Percentiles rank a stretch among this genome's conserved stretches.
phyloP scores from a whole-genome alignment of 2,329 filamentous ascomycete genomes.

The Orbilia javanica region DNA sequence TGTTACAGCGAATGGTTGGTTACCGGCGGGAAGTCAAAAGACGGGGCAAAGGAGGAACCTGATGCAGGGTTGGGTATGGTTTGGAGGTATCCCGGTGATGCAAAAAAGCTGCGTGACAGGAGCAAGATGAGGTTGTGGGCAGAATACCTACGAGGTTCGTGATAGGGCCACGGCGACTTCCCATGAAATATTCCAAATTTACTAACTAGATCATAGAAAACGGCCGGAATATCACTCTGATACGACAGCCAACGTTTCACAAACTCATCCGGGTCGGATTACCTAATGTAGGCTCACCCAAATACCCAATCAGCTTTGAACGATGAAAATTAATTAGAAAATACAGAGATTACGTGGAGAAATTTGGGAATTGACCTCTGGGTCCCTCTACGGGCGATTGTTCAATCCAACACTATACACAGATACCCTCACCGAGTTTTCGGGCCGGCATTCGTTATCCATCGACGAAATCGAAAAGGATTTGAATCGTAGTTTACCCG shows the following conservation, averaged over 20 bases:
- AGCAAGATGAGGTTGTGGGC: slow-evolving; percentile 99
- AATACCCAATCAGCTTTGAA: background rate
- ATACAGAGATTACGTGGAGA: slow-evolving; percentile 81
- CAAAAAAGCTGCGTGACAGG: slow-evolving; percentile 90
- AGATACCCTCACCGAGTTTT: slow-evolving; percentile 85
- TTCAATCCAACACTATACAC: slow-evolving; percentile 85
- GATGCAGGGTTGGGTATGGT: slow-evolving; percentile 93
- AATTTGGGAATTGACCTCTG: slow-evolving; percentile 94
- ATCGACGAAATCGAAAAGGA: slow-evolving; percentile 99
- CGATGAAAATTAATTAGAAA: background rate
- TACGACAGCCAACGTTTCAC: slow-evolving; percentile 96
- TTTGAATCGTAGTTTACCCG: slow-evolving; percentile 92
- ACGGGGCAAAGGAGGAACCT: slow-evolving; percentile 75
- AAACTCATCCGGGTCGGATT: slow-evolving; percentile 95
- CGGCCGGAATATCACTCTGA: slow-evolving; percentile 88
- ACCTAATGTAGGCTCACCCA: slow-evolving; percentile 73
- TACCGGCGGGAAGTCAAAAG: slow-evolving; percentile 70
- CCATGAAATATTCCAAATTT: background rate
- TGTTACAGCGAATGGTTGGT: slow-evolving; percentile 92
- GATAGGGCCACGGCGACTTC: background rate
- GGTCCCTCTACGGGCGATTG: slow-evolving; percentile 87
- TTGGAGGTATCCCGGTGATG: slow-evolving; percentile 94
- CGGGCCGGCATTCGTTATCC: slow-evolving; percentile 88
- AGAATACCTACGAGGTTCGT: slow-evolving; percentile 81
- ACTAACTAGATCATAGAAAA: slow-evolving; percentile 74